Percentiles rank a stretch among this genome's conserved stretches.
Conservation (phyloP, 1,139 yeast species). For the Candida pseudoviswanathii region DNA sequence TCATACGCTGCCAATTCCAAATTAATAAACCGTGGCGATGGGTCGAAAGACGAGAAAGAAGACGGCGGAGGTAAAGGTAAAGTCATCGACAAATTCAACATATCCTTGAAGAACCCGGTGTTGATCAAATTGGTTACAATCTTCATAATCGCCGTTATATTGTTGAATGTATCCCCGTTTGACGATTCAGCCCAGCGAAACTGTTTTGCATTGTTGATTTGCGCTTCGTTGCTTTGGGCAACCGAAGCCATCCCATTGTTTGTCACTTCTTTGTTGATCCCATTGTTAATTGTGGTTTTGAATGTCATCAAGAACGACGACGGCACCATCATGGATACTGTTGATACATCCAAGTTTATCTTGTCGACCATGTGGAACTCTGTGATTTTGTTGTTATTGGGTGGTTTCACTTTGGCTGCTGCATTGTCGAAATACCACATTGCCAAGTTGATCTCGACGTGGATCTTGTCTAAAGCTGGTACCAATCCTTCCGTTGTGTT, state of each 20-base stretch:
- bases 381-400: slow-evolving; percentile 66
- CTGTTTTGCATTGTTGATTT: slow-evolving; percentile 67
- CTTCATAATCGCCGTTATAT: slow-evolving; percentile 43
- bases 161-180: slow-evolving; percentile 58
- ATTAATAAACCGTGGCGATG: slow-evolving; percentile 15
- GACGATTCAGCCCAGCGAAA: slow-evolving; percentile 61
- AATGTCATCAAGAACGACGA: slow-evolving; percentile 58
- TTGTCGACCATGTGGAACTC: slow-evolving; percentile 74
- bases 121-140: slow-evolving; percentile 51
- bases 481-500: slow-evolving; percentile 65
- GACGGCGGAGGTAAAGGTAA: slow-evolving; percentile 17
- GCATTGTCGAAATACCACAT: slow-evolving; percentile 71
- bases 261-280: slow-evolving; percentile 66
- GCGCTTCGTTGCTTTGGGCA: slow-evolving; percentile 76
- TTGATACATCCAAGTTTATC: slow-evolving; percentile 56
- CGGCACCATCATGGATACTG: slow-evolving; percentile 56
- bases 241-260: slow-evolving; percentile 71
- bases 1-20: slow-evolving; percentile 42
- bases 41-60: slow-evolving; percentile 19
- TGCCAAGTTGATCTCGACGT: slow-evolving; percentile 67
- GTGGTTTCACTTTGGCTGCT: slow-evolving; percentile 76
- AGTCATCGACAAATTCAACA: slow-evolving; percentile 29
- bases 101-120: slow-evolving; percentile 43
- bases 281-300: slow-evolving; percentile 57
- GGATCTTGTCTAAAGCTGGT: slow-evolving; percentile 65